Evolutionary conservation across 371 early-diverging fungal genomes (phyloP), one percentile per base, ranked within the genome.

Genomic region (Paraphysoderma sedebokerense): DNA sequence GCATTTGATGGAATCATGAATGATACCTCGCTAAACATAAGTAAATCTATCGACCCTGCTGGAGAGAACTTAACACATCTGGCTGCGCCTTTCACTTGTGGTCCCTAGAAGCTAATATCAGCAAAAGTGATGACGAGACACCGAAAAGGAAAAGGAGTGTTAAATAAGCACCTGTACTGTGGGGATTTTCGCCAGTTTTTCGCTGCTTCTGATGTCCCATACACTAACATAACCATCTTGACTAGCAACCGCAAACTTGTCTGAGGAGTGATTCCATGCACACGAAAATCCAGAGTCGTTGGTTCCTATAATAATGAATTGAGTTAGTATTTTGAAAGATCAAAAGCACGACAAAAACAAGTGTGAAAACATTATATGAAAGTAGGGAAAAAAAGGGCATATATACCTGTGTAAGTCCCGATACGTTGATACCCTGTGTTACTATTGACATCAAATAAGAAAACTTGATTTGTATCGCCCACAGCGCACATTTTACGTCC

Each of bases 1-100:
- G 20, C 34, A 38, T 38, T 17, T 13, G 13, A 5, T 22, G 9
- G 12, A n/a, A 31, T n/a, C 8, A 1, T 9, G 19, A n/a, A 12
- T 7, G 50, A 27, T 57, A 78, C 79, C 64, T 90, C 91, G 38
- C 77, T 79, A 54, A 70, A 90, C 27, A 79, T 66, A 13, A 90
- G 57, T 26, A 90, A 56, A 67, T 90, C 91, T 29, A 87, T 67
- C 1, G 81, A 76, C 15, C 84, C 83, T 0, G 77, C 64, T 8
- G 79, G 79, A 0, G 85, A 76, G 51, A 86, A 90, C 51, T 87
- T 85, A 28, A 86, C 84, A 56, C 77, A 82, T 38, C 91, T 66
- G 13, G 78, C 73, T 15, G 91, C 88, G 2, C 86, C 84, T 47
- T 81, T 86, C 33, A 76, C 74, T 51, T 76, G 77, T 0, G 76